Evolutionary conservation across 108 stramenopile species (phyloP), one percentile per base, ranked within the genome.

Genomic region (Pseudonitzschia pungens): DNA sequence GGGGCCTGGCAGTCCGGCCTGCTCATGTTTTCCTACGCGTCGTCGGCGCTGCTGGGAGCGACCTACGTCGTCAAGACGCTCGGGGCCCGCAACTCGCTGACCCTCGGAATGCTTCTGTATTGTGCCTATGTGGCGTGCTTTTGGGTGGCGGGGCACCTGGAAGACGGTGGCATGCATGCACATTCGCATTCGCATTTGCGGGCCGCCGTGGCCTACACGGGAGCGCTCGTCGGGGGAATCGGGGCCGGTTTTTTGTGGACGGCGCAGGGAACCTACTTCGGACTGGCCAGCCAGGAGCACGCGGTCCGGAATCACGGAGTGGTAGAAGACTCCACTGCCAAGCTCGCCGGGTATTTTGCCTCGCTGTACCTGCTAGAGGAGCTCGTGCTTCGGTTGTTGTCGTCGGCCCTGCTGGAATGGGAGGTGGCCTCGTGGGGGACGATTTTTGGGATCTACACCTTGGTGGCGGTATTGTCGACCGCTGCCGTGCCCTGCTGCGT

Each of bases 221-320:
- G 93, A 16, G 89, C 87, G 1, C 75, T 79, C 0, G 75, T 92
- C 45, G 93, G 93, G 11, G 93, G 93, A 20, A 52, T 90, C 0
- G 93, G 91, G 22, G 89, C 82, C 58, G 89, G 90, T 1, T 83
- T 89, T 43, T 76, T 94, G 27, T 94, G 93, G 93, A 89, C 87
- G 21, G 81, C 88, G 20, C 93, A 94, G 68, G 93, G 93, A 5
- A 69, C 87, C 41, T 94, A 87, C 81, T 92, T 94, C 75, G 45
- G 79, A 0, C 76, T 33, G 6, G 79, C 89, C 6, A 84, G 87
- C 16, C 76, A 81, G 69, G 74, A 85, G 21, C 83, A 89, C 79
- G 87, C 90, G 7, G 12, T 5, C 18, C 12, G 42, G 33, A 16
- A 32, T 11, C 33, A 67, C 21, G 27, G 32, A 18, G 27, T 54